Evolutionary conservation across 2,329 filamentous ascomycete species (phyloP).

Genomic region (Chrysoporthe puriensis): DNA sequence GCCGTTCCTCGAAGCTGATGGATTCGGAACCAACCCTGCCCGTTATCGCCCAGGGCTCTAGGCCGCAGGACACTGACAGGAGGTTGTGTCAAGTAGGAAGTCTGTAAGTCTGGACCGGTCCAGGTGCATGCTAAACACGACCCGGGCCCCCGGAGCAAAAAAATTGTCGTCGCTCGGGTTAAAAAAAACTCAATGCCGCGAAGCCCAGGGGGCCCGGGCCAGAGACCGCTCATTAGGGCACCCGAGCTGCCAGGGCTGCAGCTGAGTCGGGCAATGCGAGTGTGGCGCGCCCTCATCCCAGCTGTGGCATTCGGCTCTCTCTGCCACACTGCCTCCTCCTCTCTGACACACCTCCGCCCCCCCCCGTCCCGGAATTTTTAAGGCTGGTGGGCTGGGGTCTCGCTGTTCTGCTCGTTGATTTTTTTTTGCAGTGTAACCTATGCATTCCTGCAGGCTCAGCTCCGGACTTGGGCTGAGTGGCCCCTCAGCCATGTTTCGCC

Average conservation of each 20-base stretch:
- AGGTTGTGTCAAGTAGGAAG: background rate
- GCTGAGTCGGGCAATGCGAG: background rate
- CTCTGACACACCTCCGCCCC: too few species aligned
- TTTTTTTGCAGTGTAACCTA: background rate
- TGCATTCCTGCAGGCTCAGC: background rate
- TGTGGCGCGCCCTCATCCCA: background rate
- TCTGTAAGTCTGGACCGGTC: background rate
- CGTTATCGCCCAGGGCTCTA: background rate
- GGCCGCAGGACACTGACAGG: background rate
- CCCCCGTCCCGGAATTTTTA: background rate
- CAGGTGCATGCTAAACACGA: background rate
- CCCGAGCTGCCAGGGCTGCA: background rate
- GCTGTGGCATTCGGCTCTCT: background rate
- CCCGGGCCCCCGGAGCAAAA: background rate
- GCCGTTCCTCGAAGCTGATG: background rate
- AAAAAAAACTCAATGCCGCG: constrained; percentile 2
- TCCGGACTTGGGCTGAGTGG: background rate
- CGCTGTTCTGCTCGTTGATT: background rate
- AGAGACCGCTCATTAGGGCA: background rate
- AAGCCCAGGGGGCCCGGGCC: background rate
- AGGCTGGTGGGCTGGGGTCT: background rate
- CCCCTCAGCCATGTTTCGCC: background rate
- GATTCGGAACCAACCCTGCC: background rate
- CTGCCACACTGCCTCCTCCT: background rate
- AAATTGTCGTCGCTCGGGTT: background rate